Conservation (phyloP, 2,329 filamentous ascomycete genomes). For the Diplodia corticola region DNA sequence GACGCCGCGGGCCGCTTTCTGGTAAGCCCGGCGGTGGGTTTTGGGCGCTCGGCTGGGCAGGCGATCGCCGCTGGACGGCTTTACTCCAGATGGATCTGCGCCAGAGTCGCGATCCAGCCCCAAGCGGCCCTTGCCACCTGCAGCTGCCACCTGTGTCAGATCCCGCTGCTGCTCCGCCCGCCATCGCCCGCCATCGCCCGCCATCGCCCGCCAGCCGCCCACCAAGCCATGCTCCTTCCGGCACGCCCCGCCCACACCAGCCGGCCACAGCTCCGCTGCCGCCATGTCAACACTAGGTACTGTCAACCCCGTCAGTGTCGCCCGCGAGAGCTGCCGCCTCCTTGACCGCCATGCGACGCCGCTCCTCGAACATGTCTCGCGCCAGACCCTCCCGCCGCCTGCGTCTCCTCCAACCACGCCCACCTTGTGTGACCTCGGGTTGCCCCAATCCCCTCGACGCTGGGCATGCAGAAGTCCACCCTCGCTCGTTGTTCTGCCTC, state of each 20-base stretch:
- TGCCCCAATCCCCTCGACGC: not conserved
- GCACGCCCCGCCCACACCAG: not conserved
- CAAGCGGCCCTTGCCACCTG: constrained; percentile 1
- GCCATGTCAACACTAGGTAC: too few relatives aligned
- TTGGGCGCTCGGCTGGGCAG: not conserved
- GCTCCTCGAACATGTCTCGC: not conserved
- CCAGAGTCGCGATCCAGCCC: constrained; percentile 6
- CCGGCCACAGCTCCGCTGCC: not conserved
- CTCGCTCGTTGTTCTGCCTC: not conserved
- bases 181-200: too few relatives aligned
- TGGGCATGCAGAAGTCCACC: not conserved
- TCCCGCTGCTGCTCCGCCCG: not conserved
- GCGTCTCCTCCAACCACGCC: not conserved
- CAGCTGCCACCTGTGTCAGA: not conserved
- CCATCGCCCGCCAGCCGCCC: too few relatives aligned
- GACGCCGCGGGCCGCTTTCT: not conserved
- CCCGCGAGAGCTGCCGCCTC: too few relatives aligned
- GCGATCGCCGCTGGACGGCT: not conserved
- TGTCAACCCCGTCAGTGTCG: too few relatives aligned
- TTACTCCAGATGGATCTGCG: constrained; percentile 16
- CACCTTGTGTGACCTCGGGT: not conserved
- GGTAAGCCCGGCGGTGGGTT: not conserved
- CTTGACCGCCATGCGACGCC: not conserved
- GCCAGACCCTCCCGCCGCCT: not conserved
- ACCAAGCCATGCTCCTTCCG: not conserved